Conservation (phyloP, 805 yeast genomes). For the Lachancea mirantina region DNA sequence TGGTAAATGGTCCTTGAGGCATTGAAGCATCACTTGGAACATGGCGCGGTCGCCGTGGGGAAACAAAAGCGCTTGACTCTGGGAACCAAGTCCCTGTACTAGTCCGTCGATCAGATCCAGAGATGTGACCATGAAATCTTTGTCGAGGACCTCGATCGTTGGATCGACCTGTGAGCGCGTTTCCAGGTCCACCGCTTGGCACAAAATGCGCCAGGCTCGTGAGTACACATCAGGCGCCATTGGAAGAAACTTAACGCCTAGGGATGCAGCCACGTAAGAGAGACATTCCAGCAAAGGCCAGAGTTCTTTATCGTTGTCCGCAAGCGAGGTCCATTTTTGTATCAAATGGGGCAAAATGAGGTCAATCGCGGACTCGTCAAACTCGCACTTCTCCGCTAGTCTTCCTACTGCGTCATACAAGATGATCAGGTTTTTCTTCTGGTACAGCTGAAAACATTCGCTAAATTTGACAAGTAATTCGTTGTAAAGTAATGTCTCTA, state of each 20-base stretch:
- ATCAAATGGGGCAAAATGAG: slow-evolving; percentile 74
- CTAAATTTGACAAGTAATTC: slow-evolving; percentile 65
- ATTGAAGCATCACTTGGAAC: slow-evolving; percentile 55
- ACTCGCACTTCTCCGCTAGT: slow-evolving; percentile 64
- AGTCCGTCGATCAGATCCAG: slow-evolving; percentile 88
- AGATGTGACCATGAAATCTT: slow-evolving; percentile 83
- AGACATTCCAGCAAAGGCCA: slow-evolving; percentile 93
- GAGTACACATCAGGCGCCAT: slow-evolving; percentile 82
- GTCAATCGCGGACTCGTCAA: slow-evolving; percentile 51
- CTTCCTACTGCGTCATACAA: slow-evolving; percentile 89
- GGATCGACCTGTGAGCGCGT: slow-evolving; percentile 61
- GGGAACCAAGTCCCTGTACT: slow-evolving; percentile 75
- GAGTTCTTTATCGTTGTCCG: slow-evolving; percentile 74
- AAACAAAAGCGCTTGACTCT: slow-evolving; percentile 41
- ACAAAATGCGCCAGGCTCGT: slow-evolving; percentile 65
- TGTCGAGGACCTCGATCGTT: slow-evolving; percentile 67
- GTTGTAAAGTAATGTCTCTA: slow-evolving; percentile 52
- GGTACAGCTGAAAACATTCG: slow-evolving; percentile 68
- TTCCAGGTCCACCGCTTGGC: slow-evolving; percentile 60
- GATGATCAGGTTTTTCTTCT: slow-evolving; percentile 71
- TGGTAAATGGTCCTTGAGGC: slow-evolving; percentile 65
- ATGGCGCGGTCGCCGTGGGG: slow-evolving; percentile 35
- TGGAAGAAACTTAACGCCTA: slow-evolving; percentile 80
- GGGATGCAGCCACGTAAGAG: slow-evolving; percentile 81
- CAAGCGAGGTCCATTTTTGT: slow-evolving; percentile 66